phyloP scores from a whole-genome alignment of 2,329 filamentous ascomycete genomes.

The Teratosphaeria viscida region DNA sequence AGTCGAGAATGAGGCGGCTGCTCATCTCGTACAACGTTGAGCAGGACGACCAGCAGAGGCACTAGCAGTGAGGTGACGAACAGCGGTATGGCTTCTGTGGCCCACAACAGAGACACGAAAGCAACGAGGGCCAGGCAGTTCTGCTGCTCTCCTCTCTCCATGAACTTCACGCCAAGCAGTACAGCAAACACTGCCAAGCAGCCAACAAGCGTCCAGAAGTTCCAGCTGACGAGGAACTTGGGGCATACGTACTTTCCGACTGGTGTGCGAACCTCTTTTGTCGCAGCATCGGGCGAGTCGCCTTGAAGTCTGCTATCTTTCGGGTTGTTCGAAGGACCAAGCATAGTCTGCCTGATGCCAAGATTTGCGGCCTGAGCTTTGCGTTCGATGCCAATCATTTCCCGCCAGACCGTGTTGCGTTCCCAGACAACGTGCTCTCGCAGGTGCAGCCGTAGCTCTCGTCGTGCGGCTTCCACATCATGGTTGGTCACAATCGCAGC shows the following conservation, averaged over 20 bases:
- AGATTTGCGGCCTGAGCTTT: constrained; percentile 90
- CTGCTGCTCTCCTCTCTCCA: constrained; percentile 82
- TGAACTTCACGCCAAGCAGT: constrained; percentile 66
- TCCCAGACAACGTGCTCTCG: constrained; percentile 98
- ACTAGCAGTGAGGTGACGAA: constrained; percentile 94
- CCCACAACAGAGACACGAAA: constrained; percentile 90
- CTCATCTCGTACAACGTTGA: constrained; percentile 74
- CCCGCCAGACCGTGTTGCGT: constrained; percentile 94
- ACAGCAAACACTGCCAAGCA: constrained; percentile 64
- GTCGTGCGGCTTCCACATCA: constrained; percentile 64
- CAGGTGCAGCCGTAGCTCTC: constrained; percentile 80
- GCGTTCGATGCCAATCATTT: constrained; percentile 96
- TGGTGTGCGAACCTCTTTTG: constrained; percentile 66
- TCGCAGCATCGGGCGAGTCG: constrained; percentile 43
- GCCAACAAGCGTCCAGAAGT: constrained; percentile 63
- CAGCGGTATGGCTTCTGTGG: constrained; percentile 93
- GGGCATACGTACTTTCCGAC: constrained; percentile 68
- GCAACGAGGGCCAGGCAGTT: constrained; percentile 90
- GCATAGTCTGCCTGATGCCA: constrained; percentile 64
- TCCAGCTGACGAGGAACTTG: constrained; percentile 71
- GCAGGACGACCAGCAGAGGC: constrained; percentile 80
- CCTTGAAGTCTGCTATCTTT: constrained; percentile 67
- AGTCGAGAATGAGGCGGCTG: constrained; percentile 59
- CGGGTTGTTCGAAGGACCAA: constrained; percentile 63
- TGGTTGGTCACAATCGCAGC: constrained; percentile 72